phyloP scores from a whole-genome alignment of 2,329 filamentous ascomycete genomes.

The Sclerotinia subarctica region DNA sequence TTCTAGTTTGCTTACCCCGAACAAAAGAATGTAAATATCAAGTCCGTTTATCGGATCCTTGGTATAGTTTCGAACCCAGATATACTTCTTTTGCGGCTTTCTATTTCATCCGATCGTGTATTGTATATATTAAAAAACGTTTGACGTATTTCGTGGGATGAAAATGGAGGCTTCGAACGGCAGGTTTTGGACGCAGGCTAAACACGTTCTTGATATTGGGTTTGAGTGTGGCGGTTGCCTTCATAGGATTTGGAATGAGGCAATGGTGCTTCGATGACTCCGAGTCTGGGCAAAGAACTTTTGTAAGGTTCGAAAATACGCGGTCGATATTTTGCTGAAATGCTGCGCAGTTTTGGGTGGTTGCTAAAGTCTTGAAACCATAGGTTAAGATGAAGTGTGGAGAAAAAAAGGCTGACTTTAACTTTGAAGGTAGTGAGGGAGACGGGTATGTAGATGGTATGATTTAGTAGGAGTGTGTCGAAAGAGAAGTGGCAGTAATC shows the following conservation, averaged over 20 bases:
- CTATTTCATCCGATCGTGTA: constrained; percentile 14
- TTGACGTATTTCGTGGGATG: background rate
- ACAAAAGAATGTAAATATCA: background rate
- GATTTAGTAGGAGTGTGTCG: constrained; percentile 11
- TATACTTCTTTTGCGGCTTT: constrained; percentile 7
- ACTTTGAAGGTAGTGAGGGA: background rate
- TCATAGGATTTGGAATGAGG: constrained; percentile 15
- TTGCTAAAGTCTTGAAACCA: constrained; percentile 3
- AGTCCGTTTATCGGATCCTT: background rate
- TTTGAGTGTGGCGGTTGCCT: constrained; percentile 14
- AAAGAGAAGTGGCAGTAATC: background rate
- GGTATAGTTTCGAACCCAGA: background rate
- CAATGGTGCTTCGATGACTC: constrained; percentile 11
- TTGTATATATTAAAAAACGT: constrained; percentile 5
- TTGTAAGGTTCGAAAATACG: constrained; percentile 10
- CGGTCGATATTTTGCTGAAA: constrained; percentile 8
- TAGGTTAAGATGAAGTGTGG: constrained; percentile 7
- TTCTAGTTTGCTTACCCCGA: background rate
- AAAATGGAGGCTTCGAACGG: constrained; percentile 10
- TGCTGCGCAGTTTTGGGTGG: constrained; percentile 10
- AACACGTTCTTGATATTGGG: constrained; percentile 17
- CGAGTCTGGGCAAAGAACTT: constrained; percentile 1
- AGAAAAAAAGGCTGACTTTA: constrained; percentile 8
- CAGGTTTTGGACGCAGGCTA: constrained; percentile 15
- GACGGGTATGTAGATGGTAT: constrained; percentile 7